Evolutionary conservation across 495 filamentous ascomycete genomes (phyloP).

Genomic region (Articulospora tetracladia): DNA sequence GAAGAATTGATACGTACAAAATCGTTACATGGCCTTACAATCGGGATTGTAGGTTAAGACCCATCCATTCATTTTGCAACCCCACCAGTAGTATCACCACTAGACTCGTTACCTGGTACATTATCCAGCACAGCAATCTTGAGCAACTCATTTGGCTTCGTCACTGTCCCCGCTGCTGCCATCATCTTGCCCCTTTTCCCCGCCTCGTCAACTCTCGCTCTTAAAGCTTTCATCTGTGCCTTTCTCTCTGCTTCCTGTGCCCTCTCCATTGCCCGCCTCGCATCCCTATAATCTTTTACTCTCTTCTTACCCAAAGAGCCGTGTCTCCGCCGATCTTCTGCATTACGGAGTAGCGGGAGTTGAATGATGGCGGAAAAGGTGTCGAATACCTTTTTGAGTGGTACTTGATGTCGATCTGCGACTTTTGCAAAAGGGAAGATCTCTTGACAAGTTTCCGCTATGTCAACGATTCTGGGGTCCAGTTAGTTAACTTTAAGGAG

Average conservation of each 20-base stretch:
- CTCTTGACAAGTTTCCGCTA: constrained; percentile 44
- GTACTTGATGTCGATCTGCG: constrained; percentile 35
- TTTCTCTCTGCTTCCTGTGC: constrained; percentile 13
- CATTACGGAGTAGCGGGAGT: constrained; percentile 39
- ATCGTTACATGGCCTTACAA: too few relatives aligned
- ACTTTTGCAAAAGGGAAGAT: constrained; percentile 41
- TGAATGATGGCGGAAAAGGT: constrained; percentile 40
- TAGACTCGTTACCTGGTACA: not conserved
- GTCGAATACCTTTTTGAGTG: constrained; percentile 41
- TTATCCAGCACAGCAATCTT: not conserved
- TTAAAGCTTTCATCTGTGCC: constrained; percentile 7
- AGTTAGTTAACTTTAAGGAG: constrained; percentile 12
- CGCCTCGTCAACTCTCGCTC: constrained; percentile 1
- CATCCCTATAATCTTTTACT: constrained; percentile 23
- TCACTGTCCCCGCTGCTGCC: not conserved
- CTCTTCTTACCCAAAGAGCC: constrained; percentile 17
- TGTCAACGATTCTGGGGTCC: constrained; percentile 39
- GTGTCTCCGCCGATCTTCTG: constrained; percentile 35
- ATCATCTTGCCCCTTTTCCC: constrained; percentile 1
- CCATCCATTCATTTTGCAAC: not conserved
- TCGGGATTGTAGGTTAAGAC: not conserved
- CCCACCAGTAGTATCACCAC: not conserved
- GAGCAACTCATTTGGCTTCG: not conserved
- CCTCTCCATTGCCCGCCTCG: constrained; percentile 21
- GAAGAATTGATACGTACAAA: too few relatives aligned